Base-by-base conservation (phyloP, 345 rosid genomes). In the Gossypium anomalum region DNA sequence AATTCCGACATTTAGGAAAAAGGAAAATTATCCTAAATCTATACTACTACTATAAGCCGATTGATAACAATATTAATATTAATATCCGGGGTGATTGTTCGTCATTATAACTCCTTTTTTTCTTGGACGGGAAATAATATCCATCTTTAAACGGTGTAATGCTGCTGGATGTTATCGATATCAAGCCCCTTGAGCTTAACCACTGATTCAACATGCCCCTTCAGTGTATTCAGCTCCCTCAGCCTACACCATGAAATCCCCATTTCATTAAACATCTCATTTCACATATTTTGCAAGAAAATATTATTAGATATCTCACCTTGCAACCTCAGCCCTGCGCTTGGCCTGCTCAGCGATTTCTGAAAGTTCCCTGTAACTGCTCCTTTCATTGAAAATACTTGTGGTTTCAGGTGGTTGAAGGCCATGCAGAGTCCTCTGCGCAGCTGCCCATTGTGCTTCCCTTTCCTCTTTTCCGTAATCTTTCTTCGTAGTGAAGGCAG, bases 331-430 rank as follows among this genome's bases (percentile, higher is more conserved):
- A 16, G 98, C 98, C 45, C 98, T 84, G 29, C 97, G 83, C 88
- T 89, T 94, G 53, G 98, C 98, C 86, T 94, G 97, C 83, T 94
- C 98, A 2, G 98, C 98, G 9, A 94, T 92, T 86, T 94, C 98
- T 9, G 98, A 90, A 29, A 92, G 87, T 78, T 94, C 98, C 78
- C 88, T 81, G 83, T 90, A 91, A 80, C 91, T 82, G 61, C 49
- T 83, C 82, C 85, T 93, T 53, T 93, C 98, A 1, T 49, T 53
- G 77, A 87, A 85, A 58, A 85, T 60, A 72, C 57, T 86, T 75
- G 74, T 60, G 44, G 83, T 52, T 55, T 93, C 90, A 0, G 89
- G 84, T 56, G 95, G 95, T 71, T 93, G 98, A 75, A 93, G 97
- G 56, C 98, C 98, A 72, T 93, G 98, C 20, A 92, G 89, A 8